Percentiles rank a stretch among this genome's conserved stretches.
Evolutionary conservation across 352 stramenopile species (phyloP).

Genomic region (Lagenidium giganteum): DNA sequence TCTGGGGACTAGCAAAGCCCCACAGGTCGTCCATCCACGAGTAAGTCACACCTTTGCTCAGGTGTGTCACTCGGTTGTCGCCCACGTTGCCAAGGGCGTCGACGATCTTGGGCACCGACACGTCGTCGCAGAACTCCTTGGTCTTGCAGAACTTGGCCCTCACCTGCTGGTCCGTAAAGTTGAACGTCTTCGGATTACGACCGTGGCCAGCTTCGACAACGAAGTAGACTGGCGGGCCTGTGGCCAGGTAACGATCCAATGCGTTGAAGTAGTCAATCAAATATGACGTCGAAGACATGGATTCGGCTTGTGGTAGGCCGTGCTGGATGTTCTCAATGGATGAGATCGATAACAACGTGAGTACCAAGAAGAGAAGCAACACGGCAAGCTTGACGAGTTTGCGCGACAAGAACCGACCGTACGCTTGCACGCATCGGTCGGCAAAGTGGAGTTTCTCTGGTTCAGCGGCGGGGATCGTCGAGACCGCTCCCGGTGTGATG

Average conservation of each 20-base stretch:
- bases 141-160: slow-evolving; percentile 51
- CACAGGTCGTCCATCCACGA: slow-evolving; percentile 72
- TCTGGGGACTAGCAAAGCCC: slow-evolving; percentile 55
- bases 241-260: slow-evolving; percentile 46
- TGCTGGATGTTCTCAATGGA: slow-evolving; percentile 48
- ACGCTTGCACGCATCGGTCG: slow-evolving; percentile 36
- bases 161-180: slow-evolving; percentile 36
- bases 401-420: slow-evolving; percentile 37
- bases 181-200: slow-evolving; percentile 37
- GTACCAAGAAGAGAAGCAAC: slow-evolving; percentile 36
- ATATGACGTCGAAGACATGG: slow-evolving; percentile 63
- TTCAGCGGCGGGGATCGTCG: slow-evolving; percentile 19
- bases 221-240: slow-evolving; percentile 55
- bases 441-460: slow-evolving; percentile 23
- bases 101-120: slow-evolving; percentile 52
- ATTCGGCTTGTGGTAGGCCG: slow-evolving; percentile 48
- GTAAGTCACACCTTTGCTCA: slow-evolving; percentile 49
- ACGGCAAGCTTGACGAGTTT: slow-evolving; percentile 46
- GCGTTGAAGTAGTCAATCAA: slow-evolving; percentile 66
- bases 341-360: slow-evolving; percentile 45
- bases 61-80: slow-evolving; percentile 36
- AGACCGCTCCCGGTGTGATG: slow-evolving; percentile 4
- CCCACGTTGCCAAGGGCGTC: slow-evolving; percentile 45
- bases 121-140: slow-evolving; percentile 47
- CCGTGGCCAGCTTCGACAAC: slow-evolving; percentile 53